phyloP scores from a whole-genome alignment of 768 basidiomycete genomes.

The Ramaria sp. region DNA sequence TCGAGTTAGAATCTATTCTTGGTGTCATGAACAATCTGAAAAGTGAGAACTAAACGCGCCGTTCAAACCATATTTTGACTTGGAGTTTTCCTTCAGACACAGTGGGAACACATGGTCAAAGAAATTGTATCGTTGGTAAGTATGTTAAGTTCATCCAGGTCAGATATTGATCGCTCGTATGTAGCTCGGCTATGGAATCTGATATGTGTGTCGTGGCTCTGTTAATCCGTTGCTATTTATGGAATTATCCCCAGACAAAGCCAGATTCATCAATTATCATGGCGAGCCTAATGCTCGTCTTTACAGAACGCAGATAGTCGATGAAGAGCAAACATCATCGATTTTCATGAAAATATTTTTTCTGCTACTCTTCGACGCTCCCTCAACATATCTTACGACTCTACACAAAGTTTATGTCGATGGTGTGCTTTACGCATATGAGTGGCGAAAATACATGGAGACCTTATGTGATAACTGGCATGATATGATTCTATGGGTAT shows the following conservation, averaged over 20 bases:
- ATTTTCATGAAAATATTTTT: neutral
- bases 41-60: constrained; percentile 23
- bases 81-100: neutral
- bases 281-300: neutral
- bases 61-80: neutral
- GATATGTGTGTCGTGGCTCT: neutral
- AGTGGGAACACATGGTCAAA: neutral
- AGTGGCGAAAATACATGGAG: constrained; percentile 1
- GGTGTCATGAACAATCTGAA: constrained; percentile 33
- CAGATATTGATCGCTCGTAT: neutral
- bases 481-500: constrained; percentile 2
- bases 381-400: neutral
- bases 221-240: neutral
- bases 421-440: neutral
- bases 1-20: constrained; percentile 36
- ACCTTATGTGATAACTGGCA: neutral
- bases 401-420: neutral
- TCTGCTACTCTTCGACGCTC: neutral
- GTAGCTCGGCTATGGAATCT: neutral
- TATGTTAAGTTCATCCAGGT: neutral
- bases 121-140: neutral
- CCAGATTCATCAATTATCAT: neutral
- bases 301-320: neutral
- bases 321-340: neutral
- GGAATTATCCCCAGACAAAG: neutral